phyloP scores from a whole-genome alignment of 257 asterid species.

The Solanum etuberosum region DNA sequence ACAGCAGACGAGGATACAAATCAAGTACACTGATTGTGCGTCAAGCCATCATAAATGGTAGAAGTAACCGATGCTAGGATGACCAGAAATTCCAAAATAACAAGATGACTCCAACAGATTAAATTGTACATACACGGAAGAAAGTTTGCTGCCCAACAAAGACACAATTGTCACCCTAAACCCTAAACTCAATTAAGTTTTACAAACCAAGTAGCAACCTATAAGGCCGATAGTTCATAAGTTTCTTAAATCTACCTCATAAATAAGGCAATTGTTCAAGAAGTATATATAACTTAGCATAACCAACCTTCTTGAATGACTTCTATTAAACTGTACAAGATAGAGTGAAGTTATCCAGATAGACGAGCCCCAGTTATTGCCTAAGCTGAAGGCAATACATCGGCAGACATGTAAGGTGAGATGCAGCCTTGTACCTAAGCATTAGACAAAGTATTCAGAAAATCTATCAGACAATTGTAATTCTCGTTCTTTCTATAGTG shows the following conservation, averaged over 20 bases:
- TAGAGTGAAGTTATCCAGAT: not conserved
- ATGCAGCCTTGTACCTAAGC: constrained; percentile 80
- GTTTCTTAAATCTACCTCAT: not conserved
- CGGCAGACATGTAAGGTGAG: constrained; percentile 75
- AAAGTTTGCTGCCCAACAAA: not conserved
- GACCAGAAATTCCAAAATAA: not conserved
- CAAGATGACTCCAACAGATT: not conserved
- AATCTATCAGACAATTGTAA: not conserved
- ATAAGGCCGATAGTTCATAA: not conserved
- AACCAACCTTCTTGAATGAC: not conserved
- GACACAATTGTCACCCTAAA: not conserved
- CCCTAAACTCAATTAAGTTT: not conserved
- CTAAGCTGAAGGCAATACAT: constrained; percentile 51
- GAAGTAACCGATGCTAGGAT: not conserved
- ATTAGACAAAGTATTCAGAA: not conserved
- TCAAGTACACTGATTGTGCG: not conserved
- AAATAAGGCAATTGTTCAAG: not conserved
- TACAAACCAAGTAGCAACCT: not conserved
- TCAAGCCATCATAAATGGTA: not conserved
- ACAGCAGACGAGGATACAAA: not conserved
- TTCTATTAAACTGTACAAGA: not conserved
- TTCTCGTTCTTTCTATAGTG: not conserved
- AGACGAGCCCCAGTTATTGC: not conserved
- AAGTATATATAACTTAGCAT: not conserved
- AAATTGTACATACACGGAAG: not conserved